phyloP scores from a whole-genome alignment of 192 early-diverging fungal species.

The Coemansia sp. region DNA sequence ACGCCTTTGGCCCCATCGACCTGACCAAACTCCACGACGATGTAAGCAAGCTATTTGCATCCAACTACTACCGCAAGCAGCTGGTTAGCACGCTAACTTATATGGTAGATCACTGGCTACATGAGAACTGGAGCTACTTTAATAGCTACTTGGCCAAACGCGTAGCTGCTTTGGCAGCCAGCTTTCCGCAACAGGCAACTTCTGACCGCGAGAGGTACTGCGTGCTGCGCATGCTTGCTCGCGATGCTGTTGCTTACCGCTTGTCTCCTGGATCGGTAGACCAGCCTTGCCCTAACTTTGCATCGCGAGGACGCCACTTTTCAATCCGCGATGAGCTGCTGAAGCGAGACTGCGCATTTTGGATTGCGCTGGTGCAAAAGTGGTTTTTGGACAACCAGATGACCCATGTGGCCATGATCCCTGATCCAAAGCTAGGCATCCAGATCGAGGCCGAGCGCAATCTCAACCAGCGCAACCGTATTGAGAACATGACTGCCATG shows the following conservation, averaged over 20 bases:
- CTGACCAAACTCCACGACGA: conserved; percentile 47
- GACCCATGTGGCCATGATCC: conserved; percentile 40
- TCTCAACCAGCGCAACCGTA: conserved; percentile 33
- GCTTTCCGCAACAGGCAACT: conserved; percentile 60
- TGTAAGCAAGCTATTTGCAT: conserved; percentile 30
- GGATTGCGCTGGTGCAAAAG: conserved; percentile 38
- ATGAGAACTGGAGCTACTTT: conserved; percentile 31
- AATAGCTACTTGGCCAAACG: conserved; percentile 49
- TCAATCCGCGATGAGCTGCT: conserved; percentile 36
- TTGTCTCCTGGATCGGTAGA: conserved; percentile 26
- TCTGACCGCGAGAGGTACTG: conserved; percentile 19
- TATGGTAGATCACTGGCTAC: conserved; percentile 40
- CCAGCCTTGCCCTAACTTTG: conserved; percentile 47
- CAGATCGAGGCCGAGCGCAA: conserved; percentile 51
- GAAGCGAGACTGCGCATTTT: conserved; percentile 26
- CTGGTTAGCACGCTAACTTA: conserved; percentile 42
- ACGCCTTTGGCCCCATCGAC: conserved; percentile 47
- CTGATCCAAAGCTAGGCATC: conserved; percentile 43
- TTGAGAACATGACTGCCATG: conserved; percentile 25
- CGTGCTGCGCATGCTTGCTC: conserved; percentile 47
- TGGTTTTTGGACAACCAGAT: conserved; percentile 39
- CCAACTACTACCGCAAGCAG: conserved; percentile 49
- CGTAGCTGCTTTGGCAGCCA: conserved; percentile 54
- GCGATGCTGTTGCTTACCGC: conserved; percentile 51
- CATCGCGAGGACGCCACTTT: conserved; percentile 58